Conservation (phyloP, 2,329 filamentous ascomycete genomes). For the Celoporthe dispersa region DNA sequence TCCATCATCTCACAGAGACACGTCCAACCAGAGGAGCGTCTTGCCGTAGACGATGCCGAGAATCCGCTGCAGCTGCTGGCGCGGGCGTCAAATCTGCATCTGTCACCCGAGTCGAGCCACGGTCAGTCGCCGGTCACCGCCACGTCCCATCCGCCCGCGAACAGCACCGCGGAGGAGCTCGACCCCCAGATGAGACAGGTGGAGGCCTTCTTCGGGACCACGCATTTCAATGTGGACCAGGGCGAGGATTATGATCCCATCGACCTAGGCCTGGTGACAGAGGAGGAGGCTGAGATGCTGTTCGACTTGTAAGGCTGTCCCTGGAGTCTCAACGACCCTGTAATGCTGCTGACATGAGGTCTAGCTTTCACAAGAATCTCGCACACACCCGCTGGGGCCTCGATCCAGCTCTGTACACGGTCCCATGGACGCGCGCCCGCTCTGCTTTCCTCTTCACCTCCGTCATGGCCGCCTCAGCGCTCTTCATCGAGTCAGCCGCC, state of each 20-base stretch:
- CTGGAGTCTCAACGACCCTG: constrained; percentile 11
- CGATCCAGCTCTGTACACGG: constrained; percentile 68
- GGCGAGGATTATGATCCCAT: constrained; percentile 70
- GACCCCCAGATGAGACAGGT: constrained; percentile 52
- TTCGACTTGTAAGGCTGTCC: constrained; percentile 61
- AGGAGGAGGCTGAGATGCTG: constrained; percentile 66
- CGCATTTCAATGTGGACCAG: constrained; percentile 65
- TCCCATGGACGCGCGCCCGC: constrained; percentile 66
- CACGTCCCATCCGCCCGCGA: constrained; percentile 30
- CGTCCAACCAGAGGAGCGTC: constrained; percentile 50
- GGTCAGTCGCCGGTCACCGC: constrained; percentile 27
- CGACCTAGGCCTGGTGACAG: constrained; percentile 69
- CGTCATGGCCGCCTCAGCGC: constrained; percentile 68
- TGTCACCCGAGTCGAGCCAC: constrained; percentile 46
- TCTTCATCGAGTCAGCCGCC: constrained; percentile 67
- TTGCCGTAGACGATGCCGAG: constrained; percentile 73
- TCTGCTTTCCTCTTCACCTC: constrained; percentile 76
- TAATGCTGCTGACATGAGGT: constrained; percentile 7
- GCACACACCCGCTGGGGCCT: constrained; percentile 77
- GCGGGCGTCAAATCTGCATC: constrained; percentile 69
- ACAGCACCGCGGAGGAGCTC: constrained; percentile 36
- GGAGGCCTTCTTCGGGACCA: constrained; percentile 69
- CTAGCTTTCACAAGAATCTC: constrained; percentile 70
- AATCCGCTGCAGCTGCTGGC: constrained; percentile 76
- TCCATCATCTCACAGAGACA: constrained; percentile 35